phyloP scores from a whole-genome alignment of 208 protist species.

The Leishmania tarentolae region DNA sequence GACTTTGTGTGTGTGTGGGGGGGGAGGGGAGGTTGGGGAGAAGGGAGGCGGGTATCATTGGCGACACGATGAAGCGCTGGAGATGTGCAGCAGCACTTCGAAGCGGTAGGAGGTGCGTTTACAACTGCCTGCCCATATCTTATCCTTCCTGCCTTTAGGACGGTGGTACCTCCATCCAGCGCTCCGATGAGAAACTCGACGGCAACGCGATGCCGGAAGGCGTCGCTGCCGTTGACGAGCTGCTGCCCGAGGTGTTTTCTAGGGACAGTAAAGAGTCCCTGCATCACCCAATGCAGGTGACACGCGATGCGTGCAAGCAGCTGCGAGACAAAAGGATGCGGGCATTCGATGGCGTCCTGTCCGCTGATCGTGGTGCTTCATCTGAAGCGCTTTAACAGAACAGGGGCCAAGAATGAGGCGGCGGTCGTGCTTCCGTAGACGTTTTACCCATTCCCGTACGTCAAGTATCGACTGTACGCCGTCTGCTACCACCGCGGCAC shows the following conservation, averaged over 20 bases:
- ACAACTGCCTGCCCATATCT: conserved; percentile 71
- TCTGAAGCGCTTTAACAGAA: conserved; percentile 80
- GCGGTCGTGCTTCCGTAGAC: conserved; percentile 61
- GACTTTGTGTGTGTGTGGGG: conserved; percentile 84
- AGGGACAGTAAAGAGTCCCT: conserved; percentile 61
- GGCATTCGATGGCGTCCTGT: conserved; percentile 53
- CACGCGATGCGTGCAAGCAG: conserved; percentile 66
- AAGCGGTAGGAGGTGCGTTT: conserved; percentile 81
- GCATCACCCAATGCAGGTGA: conserved; percentile 56
- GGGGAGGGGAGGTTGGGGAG: too few relatives aligned
- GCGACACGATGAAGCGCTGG: conserved; percentile 52
- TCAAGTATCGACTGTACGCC: conserved; percentile 70
- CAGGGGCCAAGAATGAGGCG: conserved; percentile 58
- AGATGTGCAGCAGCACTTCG: conserved; percentile 53
- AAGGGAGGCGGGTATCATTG: conserved; percentile 67
- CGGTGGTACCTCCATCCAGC: not conserved
- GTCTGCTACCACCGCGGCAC: conserved; percentile 79
- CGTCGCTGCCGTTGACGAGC: conserved; percentile 33
- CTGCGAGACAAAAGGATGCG: conserved; percentile 49
- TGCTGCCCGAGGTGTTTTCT: conserved; percentile 56
- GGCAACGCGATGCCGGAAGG: not conserved
- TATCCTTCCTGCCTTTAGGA: conserved; percentile 1
- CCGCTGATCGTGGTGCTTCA: conserved; percentile 77
- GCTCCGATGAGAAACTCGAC: not conserved
- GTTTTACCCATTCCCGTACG: conserved; percentile 36